These are phyloP conservation scores for Spongospora subterranea DNA, from an alignment of 208 protist genomes.

Conservation along the genomic window DNA sequence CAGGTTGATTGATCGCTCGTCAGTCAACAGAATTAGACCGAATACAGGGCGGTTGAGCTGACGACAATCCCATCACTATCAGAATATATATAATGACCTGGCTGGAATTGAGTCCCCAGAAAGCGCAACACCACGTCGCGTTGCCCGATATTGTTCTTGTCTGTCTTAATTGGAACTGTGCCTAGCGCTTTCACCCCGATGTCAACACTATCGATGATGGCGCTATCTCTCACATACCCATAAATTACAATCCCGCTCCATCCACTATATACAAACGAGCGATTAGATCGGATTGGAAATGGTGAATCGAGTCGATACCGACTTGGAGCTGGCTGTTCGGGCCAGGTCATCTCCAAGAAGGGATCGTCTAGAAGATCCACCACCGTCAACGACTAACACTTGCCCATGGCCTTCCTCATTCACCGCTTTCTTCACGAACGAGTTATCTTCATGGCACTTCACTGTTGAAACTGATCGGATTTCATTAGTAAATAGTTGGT, in stretches of 20 bases:
- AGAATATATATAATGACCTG: neutral
- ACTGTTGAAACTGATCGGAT: neutral
- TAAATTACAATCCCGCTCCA: neutral
- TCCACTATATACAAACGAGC: neutral
- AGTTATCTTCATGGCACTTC: conserved; percentile 6
- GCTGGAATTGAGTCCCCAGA: neutral
- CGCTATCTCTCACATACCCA: neutral
- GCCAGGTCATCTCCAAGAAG: neutral
- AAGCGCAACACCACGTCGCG: neutral
- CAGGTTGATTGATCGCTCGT: too few relatives aligned
- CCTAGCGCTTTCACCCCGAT: conserved; percentile 16
- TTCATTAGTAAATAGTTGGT: neutral
- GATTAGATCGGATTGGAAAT: too few relatives aligned
- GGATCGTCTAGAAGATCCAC: neutral
- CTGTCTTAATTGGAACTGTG: neutral
- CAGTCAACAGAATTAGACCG: too few relatives aligned
- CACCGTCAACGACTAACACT: neutral
- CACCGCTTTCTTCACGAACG: neutral
- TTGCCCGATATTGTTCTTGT: neutral
- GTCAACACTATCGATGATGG: neutral
- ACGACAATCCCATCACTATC: neutral
- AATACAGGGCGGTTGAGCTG: too few relatives aligned
- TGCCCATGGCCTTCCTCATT: neutral
- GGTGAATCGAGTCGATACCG: neutral
- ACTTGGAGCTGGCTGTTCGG: neutral